A percentile compares a stretch with the other conserved stretches of the same genome.
phyloP scores from a whole-genome alignment of 106 monocot species.

The Hemerocallis citrina region DNA sequence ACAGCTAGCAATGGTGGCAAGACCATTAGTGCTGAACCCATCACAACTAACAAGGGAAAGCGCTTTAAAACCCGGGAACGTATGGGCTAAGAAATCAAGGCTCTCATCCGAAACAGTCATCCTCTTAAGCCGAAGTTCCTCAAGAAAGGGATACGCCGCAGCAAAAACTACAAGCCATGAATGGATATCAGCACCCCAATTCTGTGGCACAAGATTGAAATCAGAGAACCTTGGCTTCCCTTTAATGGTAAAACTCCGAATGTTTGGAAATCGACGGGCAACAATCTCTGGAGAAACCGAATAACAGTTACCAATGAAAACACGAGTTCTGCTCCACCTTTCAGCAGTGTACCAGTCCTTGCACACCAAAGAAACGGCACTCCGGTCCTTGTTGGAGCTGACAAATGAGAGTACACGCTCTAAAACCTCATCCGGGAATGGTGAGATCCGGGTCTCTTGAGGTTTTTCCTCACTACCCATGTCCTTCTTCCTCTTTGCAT shows the following conservation, averaged over 20 bases:
- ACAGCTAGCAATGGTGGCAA: neutral
- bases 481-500: slow-evolving; percentile 18
- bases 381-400: slow-evolving; percentile 3
- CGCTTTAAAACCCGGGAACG: slow-evolving; percentile 10
- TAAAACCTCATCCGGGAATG: slow-evolving; percentile 11
- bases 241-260: slow-evolving; percentile 10
- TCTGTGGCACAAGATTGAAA: slow-evolving; percentile 8
- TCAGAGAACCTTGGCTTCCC: slow-evolving; percentile 15
- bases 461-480: slow-evolving; percentile 11
- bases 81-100: slow-evolving; percentile 6
- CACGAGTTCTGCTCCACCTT: slow-evolving; percentile 7
- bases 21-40: slow-evolving; percentile 13
- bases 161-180: slow-evolving; percentile 5
- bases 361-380: slow-evolving; percentile 12
- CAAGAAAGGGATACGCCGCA: slow-evolving; percentile 4
- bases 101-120: slow-evolving; percentile 13
- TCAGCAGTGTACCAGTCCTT: slow-evolving; percentile 11
- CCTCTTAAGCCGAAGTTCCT: slow-evolving; percentile 17
- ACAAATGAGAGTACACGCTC: slow-evolving; percentile 7
- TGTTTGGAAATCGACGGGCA: slow-evolving; percentile 2
- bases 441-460: neutral
- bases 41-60: slow-evolving; percentile 12
- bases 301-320: slow-evolving; percentile 15
- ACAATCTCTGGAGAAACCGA: slow-evolving; percentile 7
- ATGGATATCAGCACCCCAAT: slow-evolving; percentile 11